These are phyloP conservation scores for Chlorociboria aeruginascens DNA, from an alignment of 495 filamentous ascomycete genomes.

Conservation along the genomic window DNA sequence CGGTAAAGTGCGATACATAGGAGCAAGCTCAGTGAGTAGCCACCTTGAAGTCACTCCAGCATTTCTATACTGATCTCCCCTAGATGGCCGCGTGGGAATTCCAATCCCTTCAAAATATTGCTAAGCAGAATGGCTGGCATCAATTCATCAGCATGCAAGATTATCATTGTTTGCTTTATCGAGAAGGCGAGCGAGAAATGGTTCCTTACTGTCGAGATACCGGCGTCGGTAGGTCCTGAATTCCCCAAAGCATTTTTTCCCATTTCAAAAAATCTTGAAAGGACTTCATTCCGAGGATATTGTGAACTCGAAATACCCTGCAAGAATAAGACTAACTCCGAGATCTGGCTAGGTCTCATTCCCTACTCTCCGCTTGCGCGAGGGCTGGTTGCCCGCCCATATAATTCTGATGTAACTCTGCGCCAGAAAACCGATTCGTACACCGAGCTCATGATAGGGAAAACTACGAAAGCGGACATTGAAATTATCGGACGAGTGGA, in stretches of 20 bases:
- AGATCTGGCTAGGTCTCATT: too few species aligned
- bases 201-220: conserved; percentile 41
- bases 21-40: conserved; percentile 21
- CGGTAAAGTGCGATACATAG: conserved; percentile 47
- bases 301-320: too few species aligned
- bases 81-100: conserved; percentile 45
- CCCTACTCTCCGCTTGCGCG: conserved; percentile 43
- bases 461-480: conserved; percentile 25
- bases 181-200: conserved; percentile 52
- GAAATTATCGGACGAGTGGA: conserved; percentile 50
- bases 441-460: conserved; percentile 27
- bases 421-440: conserved; percentile 32
- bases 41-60: background rate
- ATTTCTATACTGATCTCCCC: conserved; percentile 13
- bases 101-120: conserved; percentile 28
- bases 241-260: too few species aligned
- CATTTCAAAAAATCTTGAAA: too few species aligned
- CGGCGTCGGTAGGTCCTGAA: too few species aligned
- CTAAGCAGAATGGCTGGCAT: conserved; percentile 38
- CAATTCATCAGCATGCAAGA: conserved; percentile 51
- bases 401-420: conserved; percentile 4
- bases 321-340: too few species aligned
- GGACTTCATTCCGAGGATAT: too few species aligned
- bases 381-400: conserved; percentile 38
- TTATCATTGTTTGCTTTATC: conserved; percentile 41